These are phyloP conservation scores for Taphrina flavorubra DNA, from an alignment of 1,139 yeast species.

Conservation along the genomic window DNA sequence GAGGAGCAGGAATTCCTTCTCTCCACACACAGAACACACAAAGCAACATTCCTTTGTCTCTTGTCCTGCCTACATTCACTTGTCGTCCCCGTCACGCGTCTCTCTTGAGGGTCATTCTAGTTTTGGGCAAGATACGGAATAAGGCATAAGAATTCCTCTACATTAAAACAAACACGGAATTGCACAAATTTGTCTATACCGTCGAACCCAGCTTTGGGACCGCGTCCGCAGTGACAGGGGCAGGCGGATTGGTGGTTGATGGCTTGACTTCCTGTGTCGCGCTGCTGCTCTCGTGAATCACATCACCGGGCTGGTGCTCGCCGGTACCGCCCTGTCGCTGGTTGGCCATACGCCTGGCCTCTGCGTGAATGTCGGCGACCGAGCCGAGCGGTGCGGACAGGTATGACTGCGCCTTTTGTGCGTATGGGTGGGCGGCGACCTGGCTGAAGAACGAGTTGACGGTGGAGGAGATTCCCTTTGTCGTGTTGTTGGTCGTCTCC, in stretches of 20 bases:
- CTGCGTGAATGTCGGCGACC: conserved; percentile 64
- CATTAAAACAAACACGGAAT: neutral
- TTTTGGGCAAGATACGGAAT: neutral
- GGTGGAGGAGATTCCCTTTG: conserved; percentile 49
- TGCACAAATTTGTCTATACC: neutral
- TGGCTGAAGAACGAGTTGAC: conserved; percentile 60
- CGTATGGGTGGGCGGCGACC: conserved; percentile 57
- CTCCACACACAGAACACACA: neutral
- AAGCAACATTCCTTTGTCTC: no score
- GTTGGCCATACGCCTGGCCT: conserved; percentile 72
- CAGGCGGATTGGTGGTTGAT: conserved; percentile 10
- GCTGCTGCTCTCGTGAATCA: conserved; percentile 29
- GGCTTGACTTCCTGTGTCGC: conserved; percentile 11
- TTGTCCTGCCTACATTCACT: no score
- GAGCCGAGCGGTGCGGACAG: conserved; percentile 49
- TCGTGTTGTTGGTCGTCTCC: conserved; percentile 56
- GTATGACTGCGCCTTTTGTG: conserved; percentile 60
- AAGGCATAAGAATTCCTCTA: neutral
- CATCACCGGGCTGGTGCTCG: conserved; percentile 35
- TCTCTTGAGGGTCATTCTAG: no score
- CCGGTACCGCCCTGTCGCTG: conserved; percentile 55
- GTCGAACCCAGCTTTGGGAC: conserved; percentile 39
- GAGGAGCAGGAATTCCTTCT: conserved; percentile 1
- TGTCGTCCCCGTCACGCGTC: no score
- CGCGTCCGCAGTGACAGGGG: conserved; percentile 25